Conservation (phyloP, 331 rosid genomes). For the Quercus tomentella region DNA sequence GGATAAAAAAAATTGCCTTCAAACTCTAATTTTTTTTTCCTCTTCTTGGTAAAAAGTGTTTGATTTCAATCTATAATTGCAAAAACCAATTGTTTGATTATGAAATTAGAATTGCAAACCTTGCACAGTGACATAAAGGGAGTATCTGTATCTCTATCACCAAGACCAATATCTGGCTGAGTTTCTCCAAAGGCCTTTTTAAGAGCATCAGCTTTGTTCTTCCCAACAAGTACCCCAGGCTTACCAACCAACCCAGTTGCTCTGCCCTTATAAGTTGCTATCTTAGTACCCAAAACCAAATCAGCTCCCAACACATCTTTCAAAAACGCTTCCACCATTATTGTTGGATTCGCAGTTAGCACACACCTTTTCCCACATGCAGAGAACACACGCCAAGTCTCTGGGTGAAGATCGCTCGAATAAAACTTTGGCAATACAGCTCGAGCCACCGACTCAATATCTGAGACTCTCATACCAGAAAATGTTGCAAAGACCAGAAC, state of each 20-base stretch:
- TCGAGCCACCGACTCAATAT: constrained; percentile 64
- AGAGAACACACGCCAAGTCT: constrained; percentile 70
- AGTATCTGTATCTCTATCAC: constrained; percentile 66
- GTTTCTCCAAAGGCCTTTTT: constrained; percentile 46
- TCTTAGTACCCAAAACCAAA: constrained; percentile 61
- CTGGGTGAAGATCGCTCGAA: constrained; percentile 52
- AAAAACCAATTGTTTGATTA: background rate
- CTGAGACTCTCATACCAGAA: constrained; percentile 40
- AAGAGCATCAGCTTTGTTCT: background rate
- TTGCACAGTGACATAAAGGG: constrained; percentile 65
- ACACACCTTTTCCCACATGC: constrained; percentile 59
- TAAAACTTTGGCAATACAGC: constrained; percentile 85
- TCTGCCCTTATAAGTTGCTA: constrained; percentile 38
- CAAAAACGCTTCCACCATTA: constrained; percentile 75
- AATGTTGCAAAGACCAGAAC: constrained; percentile 22
- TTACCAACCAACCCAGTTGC: constrained; percentile 31
- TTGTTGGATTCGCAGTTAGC: constrained; percentile 67
- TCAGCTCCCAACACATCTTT: constrained; percentile 72
- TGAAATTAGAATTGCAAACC: constrained; percentile 25
- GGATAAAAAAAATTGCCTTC: no score
- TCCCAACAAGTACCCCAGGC: no score
- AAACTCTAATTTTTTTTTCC: no score
- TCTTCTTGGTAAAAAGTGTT: background rate
- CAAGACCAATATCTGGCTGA: constrained; percentile 63
- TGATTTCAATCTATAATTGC: background rate